Evolutionary conservation across 2,329 filamentous ascomycete genomes (phyloP), one percentile per base, ranked within the genome.

Genomic region (Cordyceps cateniannulata): DNA sequence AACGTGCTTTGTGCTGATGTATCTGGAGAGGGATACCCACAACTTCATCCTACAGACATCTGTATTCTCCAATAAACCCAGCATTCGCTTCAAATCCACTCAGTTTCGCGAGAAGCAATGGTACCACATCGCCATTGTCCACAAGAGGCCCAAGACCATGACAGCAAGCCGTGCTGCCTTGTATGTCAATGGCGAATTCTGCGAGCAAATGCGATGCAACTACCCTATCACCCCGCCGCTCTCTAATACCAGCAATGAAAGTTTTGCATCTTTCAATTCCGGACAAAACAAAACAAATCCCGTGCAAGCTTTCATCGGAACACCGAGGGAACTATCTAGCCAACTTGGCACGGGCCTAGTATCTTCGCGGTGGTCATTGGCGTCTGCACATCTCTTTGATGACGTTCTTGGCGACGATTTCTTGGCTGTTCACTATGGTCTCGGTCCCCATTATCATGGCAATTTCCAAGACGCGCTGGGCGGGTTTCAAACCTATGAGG

Each of bases 21-120:
- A 99, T 70, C 81, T 99, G 44, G 96, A 99, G 72, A 92, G 89
- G 70, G 93, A 97, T 71, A 96, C 91, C 2, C 90, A 85, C 63
- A 95, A 96, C 74, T 89, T 99, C 66, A 99, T 99, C 66, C 79
- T 99, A 6, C 95, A 99, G 75, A 98, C 96, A 8, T 97, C 95
- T 20, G 89, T 98, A 63, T 90, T 86, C 57, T 92, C 92, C 9
- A 81, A 86, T 57, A 85, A 89, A 62, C 93, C 95, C 3, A 98
- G 93, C 73, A 90, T 99, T 51, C 86, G 95, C 60, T 99, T 99
- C 80, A 96, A 95, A 72, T 89, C 89, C 2, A 84, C 87, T 12
- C 78, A 81, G 0, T 98, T 99, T 69, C 79, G 86, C 66, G 82
- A 89, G 64, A 84, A 86, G 59, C 82, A 79, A 67, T 99, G 95